Evolutionary conservation across 495 filamentous ascomycete genomes (phyloP).

Genomic region (Staphylotrichum tortipilum): DNA sequence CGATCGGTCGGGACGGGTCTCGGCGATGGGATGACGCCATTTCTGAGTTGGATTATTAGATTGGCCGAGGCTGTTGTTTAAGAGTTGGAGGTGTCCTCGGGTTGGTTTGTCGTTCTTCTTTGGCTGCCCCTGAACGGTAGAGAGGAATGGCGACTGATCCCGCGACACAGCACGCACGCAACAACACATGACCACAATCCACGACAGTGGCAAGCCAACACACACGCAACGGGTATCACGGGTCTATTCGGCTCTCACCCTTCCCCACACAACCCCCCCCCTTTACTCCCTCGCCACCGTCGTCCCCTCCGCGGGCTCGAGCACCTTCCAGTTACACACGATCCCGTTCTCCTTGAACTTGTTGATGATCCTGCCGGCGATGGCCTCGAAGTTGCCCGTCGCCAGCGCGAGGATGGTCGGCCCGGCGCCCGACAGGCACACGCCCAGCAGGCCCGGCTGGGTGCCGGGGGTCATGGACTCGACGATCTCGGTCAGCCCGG

Average conservation of each 20-base stretch:
- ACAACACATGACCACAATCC: too few relatives aligned
- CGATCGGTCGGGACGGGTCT: too few relatives aligned
- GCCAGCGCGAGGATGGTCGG: slow-evolving; percentile 91
- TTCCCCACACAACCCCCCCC: neutral
- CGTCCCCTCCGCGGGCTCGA: slow-evolving; percentile 82
- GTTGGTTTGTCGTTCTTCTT: too few relatives aligned
- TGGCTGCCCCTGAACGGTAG: too few relatives aligned
- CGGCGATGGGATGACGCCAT: too few relatives aligned
- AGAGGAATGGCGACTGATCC: too few relatives aligned
- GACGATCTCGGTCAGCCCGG: slow-evolving; percentile 83
- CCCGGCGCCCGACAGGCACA: slow-evolving; percentile 87
- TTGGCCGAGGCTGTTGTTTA: too few relatives aligned
- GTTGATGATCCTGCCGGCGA: slow-evolving; percentile 65
- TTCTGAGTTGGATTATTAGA: too few relatives aligned
- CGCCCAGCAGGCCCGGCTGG: slow-evolving; percentile 81
- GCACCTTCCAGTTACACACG: slow-evolving; percentile 72
- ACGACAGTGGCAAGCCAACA: neutral
- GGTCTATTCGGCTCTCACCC: too few relatives aligned
- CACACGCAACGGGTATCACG: slow-evolving; percentile 14
- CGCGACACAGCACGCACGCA: neutral
- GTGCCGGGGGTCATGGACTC: slow-evolving; percentile 73
- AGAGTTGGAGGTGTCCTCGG: too few relatives aligned
- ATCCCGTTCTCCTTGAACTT: slow-evolving; percentile 56
- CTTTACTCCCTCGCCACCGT: slow-evolving; percentile 40
- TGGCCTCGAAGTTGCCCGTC: slow-evolving; percentile 74